Percentiles rank a stretch among this genome's conserved stretches.
Conservation (phyloP, 352 stramenopile species). For the Halophytophthora batemanensis region DNA sequence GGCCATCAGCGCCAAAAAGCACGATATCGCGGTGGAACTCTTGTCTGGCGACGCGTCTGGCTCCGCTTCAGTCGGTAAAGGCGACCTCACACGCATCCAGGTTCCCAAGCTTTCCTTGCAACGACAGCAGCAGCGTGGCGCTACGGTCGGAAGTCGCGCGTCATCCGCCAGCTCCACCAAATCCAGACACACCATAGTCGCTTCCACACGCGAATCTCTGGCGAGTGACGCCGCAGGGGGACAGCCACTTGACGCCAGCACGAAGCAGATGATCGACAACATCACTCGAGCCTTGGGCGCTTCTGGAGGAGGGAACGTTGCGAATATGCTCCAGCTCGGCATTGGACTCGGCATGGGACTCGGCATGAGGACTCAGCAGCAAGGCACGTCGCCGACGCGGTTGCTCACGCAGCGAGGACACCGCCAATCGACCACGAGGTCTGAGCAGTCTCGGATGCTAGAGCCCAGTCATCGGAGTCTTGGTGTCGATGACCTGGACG, state of each 20-base stretch:
- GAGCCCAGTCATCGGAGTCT: conserved; percentile 6
- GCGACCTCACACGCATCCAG: conserved; percentile 46
- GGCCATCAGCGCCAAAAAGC: conserved; percentile 56
- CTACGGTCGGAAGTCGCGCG: conserved; percentile 3
- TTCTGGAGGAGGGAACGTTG: conserved; percentile 23
- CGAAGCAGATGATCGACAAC: conserved; percentile 67
- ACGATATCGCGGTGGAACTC: conserved; percentile 50
- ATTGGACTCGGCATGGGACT: conserved; percentile 90
- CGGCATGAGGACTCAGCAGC: conserved; percentile 64
- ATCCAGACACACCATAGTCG: conserved; percentile 11
- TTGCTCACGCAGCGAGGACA: conserved; percentile 3
- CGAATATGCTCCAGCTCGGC: conserved; percentile 75
- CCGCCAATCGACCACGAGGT: conserved; percentile 11
- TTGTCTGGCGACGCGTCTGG: background rate
- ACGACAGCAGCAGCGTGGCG: conserved; percentile 10
- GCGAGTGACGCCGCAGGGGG: background rate
- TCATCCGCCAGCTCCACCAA: conserved; percentile 23
- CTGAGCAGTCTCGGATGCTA: conserved; percentile 10
- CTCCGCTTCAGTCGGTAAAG: conserved; percentile 7
- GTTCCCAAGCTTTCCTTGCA: conserved; percentile 54
- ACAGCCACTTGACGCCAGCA: conserved; percentile 34
- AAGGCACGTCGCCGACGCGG: conserved; percentile 20
- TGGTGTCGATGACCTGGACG: conserved; percentile 4
- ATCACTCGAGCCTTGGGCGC: conserved; percentile 71
- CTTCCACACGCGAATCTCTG: conserved; percentile 1